Percentiles rank a stretch among this genome's conserved stretches.
phyloP scores from a whole-genome alignment of 331 rosid species.

The Malus hybrid region DNA sequence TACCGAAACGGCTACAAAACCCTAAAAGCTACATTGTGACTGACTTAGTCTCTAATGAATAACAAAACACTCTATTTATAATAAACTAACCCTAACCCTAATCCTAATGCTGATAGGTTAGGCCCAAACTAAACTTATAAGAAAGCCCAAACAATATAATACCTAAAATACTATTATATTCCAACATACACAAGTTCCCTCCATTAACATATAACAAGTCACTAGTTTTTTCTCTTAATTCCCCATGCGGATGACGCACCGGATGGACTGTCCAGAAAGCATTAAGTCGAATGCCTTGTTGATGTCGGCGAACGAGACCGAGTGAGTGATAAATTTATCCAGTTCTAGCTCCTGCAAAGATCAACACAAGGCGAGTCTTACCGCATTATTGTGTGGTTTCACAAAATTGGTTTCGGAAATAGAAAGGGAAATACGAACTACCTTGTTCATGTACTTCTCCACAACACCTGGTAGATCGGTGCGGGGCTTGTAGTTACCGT shows the following conservation, averaged over 20 bases:
- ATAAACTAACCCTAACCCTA: too few species aligned
- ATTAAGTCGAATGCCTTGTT: constrained; percentile 81
- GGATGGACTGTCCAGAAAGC: constrained; percentile 60
- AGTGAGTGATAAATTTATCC: constrained; percentile 84
- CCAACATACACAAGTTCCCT: too few species aligned
- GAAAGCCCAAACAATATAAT: too few species aligned
- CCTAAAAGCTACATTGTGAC: too few species aligned
- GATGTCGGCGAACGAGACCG: constrained; percentile 65
- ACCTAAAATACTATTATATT: too few species aligned
- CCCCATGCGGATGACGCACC: constrained; percentile 74
- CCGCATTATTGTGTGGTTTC: not conserved
- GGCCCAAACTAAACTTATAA: too few species aligned
- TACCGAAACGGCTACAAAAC: too few species aligned
- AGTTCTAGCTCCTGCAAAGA: constrained; percentile 64
- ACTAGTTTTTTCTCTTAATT: not conserved
- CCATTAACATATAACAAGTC: not conserved
- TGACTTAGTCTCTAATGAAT: too few species aligned
- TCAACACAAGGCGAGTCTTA: not conserved
- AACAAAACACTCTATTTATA: too few species aligned
- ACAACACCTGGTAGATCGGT: constrained; percentile 70
- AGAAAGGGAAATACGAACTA: not conserved
- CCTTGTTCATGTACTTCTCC: constrained; percentile 79
- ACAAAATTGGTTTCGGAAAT: too few species aligned
- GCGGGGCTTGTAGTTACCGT: constrained; percentile 87
- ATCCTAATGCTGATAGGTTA: too few species aligned